Conservation (phyloP, 345 rosid species). For the Erucastrum elatum region DNA sequence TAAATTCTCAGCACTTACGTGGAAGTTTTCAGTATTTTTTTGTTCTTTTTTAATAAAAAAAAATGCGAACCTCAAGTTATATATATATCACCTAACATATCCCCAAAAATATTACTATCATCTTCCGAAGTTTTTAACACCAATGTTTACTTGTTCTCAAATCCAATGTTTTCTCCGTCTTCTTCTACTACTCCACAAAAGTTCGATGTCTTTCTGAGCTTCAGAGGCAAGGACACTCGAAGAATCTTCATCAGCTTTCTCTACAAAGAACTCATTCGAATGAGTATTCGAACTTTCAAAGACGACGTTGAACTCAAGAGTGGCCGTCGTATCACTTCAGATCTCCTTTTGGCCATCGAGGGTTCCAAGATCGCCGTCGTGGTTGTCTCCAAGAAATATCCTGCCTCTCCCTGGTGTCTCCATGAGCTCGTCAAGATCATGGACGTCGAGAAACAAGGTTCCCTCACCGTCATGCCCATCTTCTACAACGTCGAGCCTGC, state of each 20-base stretch:
- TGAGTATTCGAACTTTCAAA: constrained; percentile 6
- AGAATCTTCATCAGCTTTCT: constrained; percentile 4
- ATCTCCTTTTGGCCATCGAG: constrained; percentile 13
- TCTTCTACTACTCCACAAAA: not conserved
- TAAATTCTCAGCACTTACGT: not conserved
- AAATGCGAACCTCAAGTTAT: not conserved
- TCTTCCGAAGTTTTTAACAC: not conserved
- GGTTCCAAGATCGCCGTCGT: constrained; percentile 19
- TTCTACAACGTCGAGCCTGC: constrained; percentile 32
- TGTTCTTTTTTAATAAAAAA: not conserved
- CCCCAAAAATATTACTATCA: not conserved
- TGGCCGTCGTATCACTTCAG: constrained; percentile 6
- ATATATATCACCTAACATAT: not conserved
- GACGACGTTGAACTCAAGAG: constrained; percentile 13
- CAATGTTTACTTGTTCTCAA: not conserved
- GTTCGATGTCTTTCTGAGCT: constrained; percentile 6
- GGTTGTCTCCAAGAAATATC: constrained; percentile 17
- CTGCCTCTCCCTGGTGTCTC: constrained; percentile 25
- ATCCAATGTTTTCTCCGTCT: not conserved
- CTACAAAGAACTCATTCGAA: not conserved
- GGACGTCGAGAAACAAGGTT: not conserved
- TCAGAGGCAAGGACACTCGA: constrained; percentile 19
- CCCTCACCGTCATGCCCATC: constrained; percentile 26
- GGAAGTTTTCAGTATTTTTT: not conserved
- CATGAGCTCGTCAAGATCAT: constrained; percentile 27